phyloP scores from a whole-genome alignment of 1,139 yeast genomes.

The Geotrichum aggregatum region DNA sequence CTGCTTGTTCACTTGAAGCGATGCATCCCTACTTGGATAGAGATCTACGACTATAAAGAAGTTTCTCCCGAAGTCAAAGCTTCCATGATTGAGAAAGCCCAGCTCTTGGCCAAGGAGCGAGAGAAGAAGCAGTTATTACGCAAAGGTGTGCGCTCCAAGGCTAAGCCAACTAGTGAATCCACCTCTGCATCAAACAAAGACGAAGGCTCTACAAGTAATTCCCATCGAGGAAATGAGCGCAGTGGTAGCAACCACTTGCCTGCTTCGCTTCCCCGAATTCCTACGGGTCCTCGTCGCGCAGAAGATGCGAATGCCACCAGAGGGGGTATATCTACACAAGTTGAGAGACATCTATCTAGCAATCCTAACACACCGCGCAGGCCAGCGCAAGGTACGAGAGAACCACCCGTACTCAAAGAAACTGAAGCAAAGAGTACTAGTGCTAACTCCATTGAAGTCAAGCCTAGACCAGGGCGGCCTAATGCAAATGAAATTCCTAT shows the following conservation, averaged over 20 bases:
- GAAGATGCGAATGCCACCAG: slow-evolving; percentile 13
- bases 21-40: slow-evolving; percentile 54
- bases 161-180: slow-evolving; percentile 1
- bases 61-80: slow-evolving; percentile 27
- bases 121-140: slow-evolving; percentile 16
- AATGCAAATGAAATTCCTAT: not conserved
- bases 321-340: slow-evolving; percentile 4
- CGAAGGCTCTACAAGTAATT: not conserved
- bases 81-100: slow-evolving; percentile 25
- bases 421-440: slow-evolving; percentile 10
- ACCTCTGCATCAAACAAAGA: slow-evolving; percentile 6
- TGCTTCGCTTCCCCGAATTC: slow-evolving; percentile 27
- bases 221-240: slow-evolving; percentile 3
- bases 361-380: slow-evolving; percentile 1
- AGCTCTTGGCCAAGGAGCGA: slow-evolving; percentile 22
- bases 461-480: slow-evolving; percentile 16
- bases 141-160: not conserved
- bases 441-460: slow-evolving; percentile 22
- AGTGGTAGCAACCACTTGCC: slow-evolving; percentile 16
- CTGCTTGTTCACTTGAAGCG: slow-evolving; percentile 68
- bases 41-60: slow-evolving; percentile 34
- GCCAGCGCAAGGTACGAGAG: slow-evolving; percentile 1
- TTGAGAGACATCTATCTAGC: slow-evolving; percentile 3
- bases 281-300: slow-evolving; percentile 25
- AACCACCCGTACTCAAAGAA: not conserved